A percentile compares a stretch with the other conserved stretches of the same genome.
phyloP scores from a whole-genome alignment of 2,329 filamentous ascomycete genomes.

The Calonectria hawksworthii region DNA sequence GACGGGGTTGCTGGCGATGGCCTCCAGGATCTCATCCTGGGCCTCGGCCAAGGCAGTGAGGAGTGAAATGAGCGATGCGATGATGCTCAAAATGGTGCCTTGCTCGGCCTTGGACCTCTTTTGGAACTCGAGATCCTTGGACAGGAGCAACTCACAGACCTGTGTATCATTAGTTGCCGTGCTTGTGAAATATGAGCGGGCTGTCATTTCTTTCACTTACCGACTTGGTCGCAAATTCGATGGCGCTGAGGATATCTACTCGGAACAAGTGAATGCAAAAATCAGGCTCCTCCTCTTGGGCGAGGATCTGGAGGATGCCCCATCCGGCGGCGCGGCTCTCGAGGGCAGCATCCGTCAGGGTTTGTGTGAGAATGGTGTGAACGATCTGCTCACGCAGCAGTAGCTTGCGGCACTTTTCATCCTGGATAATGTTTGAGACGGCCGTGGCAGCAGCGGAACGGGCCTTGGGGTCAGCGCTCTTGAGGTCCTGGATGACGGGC shows the following conservation, averaged over 20 bases:
- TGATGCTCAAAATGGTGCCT: slow-evolving; percentile 66
- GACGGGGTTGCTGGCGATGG: slow-evolving; percentile 63
- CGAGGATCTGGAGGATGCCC: slow-evolving; percentile 74
- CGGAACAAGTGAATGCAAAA: slow-evolving; percentile 77
- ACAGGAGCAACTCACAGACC: slow-evolving; percentile 60
- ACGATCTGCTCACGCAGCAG: slow-evolving; percentile 77
- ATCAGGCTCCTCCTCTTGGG: slow-evolving; percentile 74
- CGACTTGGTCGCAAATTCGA: slow-evolving; percentile 68
- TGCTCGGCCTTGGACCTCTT: slow-evolving; percentile 68
- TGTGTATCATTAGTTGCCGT: slow-evolving; percentile 41
- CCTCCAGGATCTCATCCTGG: slow-evolving; percentile 71
- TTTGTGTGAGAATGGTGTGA: slow-evolving; percentile 73
- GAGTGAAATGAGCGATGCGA: slow-evolving; percentile 66
- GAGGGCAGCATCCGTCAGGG: slow-evolving; percentile 72
- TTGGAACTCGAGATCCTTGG: slow-evolving; percentile 57
- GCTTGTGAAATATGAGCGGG: not conserved
- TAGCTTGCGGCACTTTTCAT: slow-evolving; percentile 73
- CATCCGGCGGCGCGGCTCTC: slow-evolving; percentile 77
- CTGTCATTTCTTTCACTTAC: slow-evolving; percentile 53
- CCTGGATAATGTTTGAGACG: slow-evolving; percentile 73
- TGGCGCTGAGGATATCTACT: slow-evolving; percentile 71
- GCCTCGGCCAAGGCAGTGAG: slow-evolving; percentile 69
- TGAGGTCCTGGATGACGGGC: slow-evolving; percentile 72
- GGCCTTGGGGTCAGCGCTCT: slow-evolving; percentile 70
- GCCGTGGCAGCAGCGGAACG: slow-evolving; percentile 71